phyloP scores from a whole-genome alignment of 2,329 filamentous ascomycete genomes.

The Biscogniauxia marginata region DNA sequence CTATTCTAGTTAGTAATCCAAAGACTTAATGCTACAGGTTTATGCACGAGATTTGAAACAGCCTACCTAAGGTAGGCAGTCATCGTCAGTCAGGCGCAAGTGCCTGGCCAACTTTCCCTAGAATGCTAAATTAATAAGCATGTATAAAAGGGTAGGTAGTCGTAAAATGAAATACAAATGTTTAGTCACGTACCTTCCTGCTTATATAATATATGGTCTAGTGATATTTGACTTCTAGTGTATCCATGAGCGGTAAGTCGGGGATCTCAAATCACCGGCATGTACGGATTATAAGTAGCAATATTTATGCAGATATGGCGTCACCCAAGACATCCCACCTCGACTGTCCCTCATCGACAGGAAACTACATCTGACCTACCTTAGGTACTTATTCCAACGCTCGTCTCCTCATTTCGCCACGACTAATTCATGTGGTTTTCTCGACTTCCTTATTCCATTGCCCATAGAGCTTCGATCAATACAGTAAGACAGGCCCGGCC shows the following conservation, averaged over 20 bases:
- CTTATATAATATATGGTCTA: too few relatives aligned
- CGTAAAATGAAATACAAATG: too few relatives aligned
- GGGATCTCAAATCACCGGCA: conserved; percentile 16
- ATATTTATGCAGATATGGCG: not conserved
- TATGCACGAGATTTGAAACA: not conserved
- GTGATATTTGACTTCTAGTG: too few relatives aligned
- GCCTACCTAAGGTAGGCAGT: too few relatives aligned
- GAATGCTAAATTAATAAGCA: too few relatives aligned
- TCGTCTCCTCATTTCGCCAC: not conserved
- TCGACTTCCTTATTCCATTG: not conserved
- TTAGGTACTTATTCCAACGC: not conserved
- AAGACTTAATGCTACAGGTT: too few relatives aligned
- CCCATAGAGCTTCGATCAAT: not conserved
- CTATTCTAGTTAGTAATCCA: too few relatives aligned
- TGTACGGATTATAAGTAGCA: conserved; percentile 7
- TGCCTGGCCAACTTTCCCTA: too few relatives aligned
- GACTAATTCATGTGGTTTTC: not conserved
- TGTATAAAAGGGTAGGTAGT: too few relatives aligned
- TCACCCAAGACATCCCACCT: not conserved
- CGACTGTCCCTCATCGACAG: not conserved
- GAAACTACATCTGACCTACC: not conserved
- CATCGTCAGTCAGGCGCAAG: too few relatives aligned
- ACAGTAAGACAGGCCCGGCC: not conserved
- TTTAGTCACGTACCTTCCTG: too few relatives aligned
- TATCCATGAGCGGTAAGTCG: not conserved